Evolutionary conservation across 768 basidiomycete genomes (phyloP).

Genomic region (Naganishia antarctica): DNA sequence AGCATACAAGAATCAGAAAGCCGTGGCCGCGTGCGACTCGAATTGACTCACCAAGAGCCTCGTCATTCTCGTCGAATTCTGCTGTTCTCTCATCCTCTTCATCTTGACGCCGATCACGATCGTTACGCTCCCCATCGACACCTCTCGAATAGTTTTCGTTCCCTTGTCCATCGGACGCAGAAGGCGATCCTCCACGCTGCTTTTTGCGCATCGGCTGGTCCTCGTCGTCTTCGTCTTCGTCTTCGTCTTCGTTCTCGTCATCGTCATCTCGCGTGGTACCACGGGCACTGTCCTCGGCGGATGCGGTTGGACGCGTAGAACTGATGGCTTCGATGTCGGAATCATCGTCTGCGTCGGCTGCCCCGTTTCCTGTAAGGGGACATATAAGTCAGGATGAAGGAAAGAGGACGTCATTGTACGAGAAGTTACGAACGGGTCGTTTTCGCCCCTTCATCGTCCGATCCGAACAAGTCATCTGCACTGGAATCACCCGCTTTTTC

Average conservation of each 20-base stretch:
- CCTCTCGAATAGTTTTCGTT: slow-evolving; percentile 40
- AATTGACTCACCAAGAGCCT: slow-evolving; percentile 33
- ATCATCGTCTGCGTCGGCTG: background rate
- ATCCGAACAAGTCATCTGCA: slow-evolving; percentile 2
- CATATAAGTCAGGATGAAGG: too few species aligned
- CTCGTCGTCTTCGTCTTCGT: slow-evolving; percentile 56
- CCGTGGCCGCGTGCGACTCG: background rate
- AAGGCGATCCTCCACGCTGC: slow-evolving; percentile 30
- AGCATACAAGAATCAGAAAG: background rate
- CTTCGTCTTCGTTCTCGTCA: slow-evolving; percentile 58
- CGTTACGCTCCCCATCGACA: slow-evolving; percentile 50
- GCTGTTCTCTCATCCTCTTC: slow-evolving; percentile 52
- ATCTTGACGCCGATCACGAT: slow-evolving; percentile 54
- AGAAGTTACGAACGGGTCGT: background rate
- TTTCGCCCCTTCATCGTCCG: slow-evolving; percentile 11
- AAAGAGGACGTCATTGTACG: background rate
- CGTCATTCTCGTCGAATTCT: slow-evolving; percentile 58
- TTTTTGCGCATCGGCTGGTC: slow-evolving; percentile 47
- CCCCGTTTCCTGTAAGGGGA: background rate
- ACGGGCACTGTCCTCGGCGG: background rate
- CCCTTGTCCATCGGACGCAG: slow-evolving; percentile 45
- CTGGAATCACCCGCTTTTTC: background rate
- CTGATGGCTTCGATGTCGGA: slow-evolving; percentile 11
- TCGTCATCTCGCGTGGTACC: slow-evolving; percentile 11
- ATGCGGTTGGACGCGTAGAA: background rate